These are phyloP conservation scores for Medicago ruthenica DNA, from an alignment of 306 rosid genomes.

Conservation along the genomic window DNA sequence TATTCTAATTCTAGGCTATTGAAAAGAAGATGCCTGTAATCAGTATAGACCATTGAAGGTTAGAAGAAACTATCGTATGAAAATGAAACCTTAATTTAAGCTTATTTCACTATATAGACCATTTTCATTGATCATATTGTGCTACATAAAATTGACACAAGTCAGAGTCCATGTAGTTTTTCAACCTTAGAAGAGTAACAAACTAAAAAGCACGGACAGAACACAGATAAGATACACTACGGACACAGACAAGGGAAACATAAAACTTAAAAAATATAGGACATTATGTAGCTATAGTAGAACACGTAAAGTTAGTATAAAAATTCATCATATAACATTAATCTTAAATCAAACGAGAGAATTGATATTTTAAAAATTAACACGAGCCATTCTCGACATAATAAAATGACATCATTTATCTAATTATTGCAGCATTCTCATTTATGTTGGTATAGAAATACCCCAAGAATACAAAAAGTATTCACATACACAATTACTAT, in stretches of 20 bases:
- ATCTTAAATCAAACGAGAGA: neutral
- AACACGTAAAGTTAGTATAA: neutral
- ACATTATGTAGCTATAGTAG: neutral
- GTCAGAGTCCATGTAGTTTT: neutral
- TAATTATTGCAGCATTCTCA: neutral
- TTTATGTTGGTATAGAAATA: neutral
- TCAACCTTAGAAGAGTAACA: neutral
- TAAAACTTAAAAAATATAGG: neutral
- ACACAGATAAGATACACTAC: neutral
- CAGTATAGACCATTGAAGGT: neutral
- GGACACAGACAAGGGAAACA: neutral
- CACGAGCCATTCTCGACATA: neutral
- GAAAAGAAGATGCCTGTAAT: neutral
- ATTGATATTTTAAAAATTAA: neutral
- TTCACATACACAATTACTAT: neutral
- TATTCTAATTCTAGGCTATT: neutral
- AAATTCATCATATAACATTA: neutral
- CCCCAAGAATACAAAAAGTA: neutral
- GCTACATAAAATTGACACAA: slow-evolving; percentile 5
- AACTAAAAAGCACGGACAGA: neutral
- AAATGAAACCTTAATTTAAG: neutral
- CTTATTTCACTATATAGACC: slow-evolving; percentile 12
- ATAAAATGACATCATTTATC: neutral
- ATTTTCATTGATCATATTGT: slow-evolving; percentile 16
- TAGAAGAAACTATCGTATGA: neutral